phyloP scores from a whole-genome alignment of 2,329 filamentous ascomycete genomes.

The Colletotrichum somersetense region DNA sequence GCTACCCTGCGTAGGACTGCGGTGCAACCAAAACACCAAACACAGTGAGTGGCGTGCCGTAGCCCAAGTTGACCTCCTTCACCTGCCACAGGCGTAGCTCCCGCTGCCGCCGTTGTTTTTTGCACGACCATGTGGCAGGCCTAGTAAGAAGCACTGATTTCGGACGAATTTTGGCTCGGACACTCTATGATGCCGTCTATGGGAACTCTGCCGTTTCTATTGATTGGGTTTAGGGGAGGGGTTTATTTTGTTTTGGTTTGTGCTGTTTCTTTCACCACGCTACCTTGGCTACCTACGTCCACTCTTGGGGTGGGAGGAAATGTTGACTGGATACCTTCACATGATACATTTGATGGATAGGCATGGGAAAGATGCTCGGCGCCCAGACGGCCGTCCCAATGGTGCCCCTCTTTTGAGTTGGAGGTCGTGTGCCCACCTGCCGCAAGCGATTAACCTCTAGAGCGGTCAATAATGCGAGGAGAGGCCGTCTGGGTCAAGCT shows the following conservation, averaged over 20 bases:
- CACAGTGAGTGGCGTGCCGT: too few species aligned
- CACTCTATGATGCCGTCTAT: neutral
- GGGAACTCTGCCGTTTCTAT: neutral
- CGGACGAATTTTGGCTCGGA: constrained; percentile 29
- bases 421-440: constrained; percentile 38
- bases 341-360: constrained; percentile 6
- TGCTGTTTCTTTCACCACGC: neutral
- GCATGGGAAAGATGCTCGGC: neutral
- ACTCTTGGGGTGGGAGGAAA: neutral
- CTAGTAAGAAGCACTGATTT: neutral
- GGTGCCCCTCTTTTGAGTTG: neutral
- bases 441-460: constrained; percentile 10
- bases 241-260: neutral
- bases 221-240: too few species aligned
- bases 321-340: neutral
- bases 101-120: constrained; percentile 28
- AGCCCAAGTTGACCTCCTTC: neutral
- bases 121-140: constrained; percentile 44
- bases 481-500: neutral
- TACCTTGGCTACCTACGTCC: neutral
- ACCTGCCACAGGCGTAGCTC: constrained; percentile 15
- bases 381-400: neutral
- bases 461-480: constrained; percentile 8
- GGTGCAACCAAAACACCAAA: neutral
- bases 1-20: neutral